Evolutionary conservation across 805 yeast genomes (phyloP), one percentile per base, ranked within the genome.

Genomic region (Hanseniaspora pseudoguilliermondii): DNA sequence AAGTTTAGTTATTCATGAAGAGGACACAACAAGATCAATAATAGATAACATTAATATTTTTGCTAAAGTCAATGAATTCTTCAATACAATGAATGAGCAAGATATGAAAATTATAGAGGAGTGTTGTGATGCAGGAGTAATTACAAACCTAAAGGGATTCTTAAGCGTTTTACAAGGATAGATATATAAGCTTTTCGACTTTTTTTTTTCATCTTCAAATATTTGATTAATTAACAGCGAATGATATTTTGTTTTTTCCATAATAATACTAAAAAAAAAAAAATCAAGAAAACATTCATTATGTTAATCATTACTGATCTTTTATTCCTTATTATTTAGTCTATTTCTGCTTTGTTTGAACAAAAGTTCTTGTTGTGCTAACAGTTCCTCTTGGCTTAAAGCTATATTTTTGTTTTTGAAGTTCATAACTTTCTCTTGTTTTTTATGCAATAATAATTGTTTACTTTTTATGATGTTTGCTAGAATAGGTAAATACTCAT

Each of bases 341-440:
- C 85, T 73, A 40, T 82, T 83, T 58, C 89, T 75, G 23, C 87
- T 82, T 65, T 82, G 80, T 61, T 86, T 84, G 71, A 93, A 93
- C 58, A 93, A 73, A 67, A 86, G 95, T 64, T 93, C 97, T 67
- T 93, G 98, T 67, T 91, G 95, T 62, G 80, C 80, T 64, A 93
- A 75, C 57, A 93, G 73, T 67, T 93, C 98, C 67, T 90, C 98
- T 66, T 91, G 97, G 1, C 90, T 74, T 60, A 89, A 75, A 0
- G 97, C 97, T 3, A 95, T 83, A 62, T 87, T 87, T 69, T 89
- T 96, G 64, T 93, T 85, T 71, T 93, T 93, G 66, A 91, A 89
- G 62, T 85, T 88, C 65, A 88, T 86, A 70, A 86, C 83, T 63
- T 93, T 97, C 62, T 93, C 84, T 16, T 87, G 86, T 72, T 90